Base-by-base conservation (phyloP, 2,329 filamentous ascomycete genomes). In the Lecanicillium sp. region DNA sequence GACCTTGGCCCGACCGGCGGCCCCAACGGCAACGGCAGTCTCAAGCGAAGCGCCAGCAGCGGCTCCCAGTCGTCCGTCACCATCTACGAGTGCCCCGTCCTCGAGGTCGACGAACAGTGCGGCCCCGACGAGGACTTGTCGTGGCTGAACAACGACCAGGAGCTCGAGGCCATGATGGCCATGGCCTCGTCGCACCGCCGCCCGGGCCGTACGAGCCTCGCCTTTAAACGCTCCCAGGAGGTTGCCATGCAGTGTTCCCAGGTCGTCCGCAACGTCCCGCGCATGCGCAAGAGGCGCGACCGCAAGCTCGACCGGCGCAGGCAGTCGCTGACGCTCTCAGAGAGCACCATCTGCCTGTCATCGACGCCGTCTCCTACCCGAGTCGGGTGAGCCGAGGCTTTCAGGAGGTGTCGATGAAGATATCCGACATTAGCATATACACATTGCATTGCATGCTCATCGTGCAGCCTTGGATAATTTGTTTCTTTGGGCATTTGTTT, bases 91-190 rank as follows among this genome's bases (percentile, higher is more conserved):
- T 44, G 44, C 17, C 38, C 37, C n/a, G 38, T 43, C 27, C 44
- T 60, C 3, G 56, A 63, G 32, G 61, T 57, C 4, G 61, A 63
- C 17, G 61, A 63, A 39, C 61, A 55, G 36, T 57, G 52, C 41
- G 61, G 60, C 33, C 54, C 55, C 1, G 51, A 53, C 1, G 58
- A 60, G 9, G 57, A 61, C 30, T 53, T 58, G 24, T 47, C 54
- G 12, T 63, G 59, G 59, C 48, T 62, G 23, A 54, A 56, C 4
- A 38, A 37, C 12, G 41, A 52, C 17, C 27, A 21, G 12, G 40
- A 43, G 24, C 23, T 35, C 26, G 44, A 43, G 26, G 27, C 40
- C 19, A 41, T 41, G 21, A 14, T 49, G 27, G 36, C 45, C 32
- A 24, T 40, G 27, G 14, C 44, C 14, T 47, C 44, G 19, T 44